These are phyloP conservation scores for Stephania japonica DNA, from an alignment of 164 flowering plant species.

Conservation along the genomic window DNA sequence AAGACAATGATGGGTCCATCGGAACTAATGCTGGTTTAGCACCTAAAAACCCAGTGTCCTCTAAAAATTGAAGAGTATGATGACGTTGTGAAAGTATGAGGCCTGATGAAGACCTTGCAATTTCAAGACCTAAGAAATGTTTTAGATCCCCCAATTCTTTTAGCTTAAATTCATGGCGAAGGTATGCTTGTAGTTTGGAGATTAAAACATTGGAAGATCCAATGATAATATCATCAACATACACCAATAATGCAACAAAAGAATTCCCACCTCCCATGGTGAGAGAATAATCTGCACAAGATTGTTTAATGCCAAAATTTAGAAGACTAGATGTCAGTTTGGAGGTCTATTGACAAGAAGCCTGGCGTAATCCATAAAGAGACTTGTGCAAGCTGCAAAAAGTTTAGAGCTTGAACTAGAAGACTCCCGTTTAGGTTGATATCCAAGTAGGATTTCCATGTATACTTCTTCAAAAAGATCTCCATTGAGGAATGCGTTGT, in stretches of 20 bases:
- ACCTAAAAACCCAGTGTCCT: background rate
- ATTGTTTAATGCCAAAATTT: background rate
- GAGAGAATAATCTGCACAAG: conserved; percentile 4
- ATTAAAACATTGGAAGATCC: background rate
- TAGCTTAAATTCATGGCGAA: conserved; percentile 1
- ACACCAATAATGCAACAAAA: conserved; percentile 5
- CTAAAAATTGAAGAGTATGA: background rate
- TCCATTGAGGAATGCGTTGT: background rate
- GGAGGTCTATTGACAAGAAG: background rate
- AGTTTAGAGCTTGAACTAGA: background rate
- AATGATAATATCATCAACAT: conserved; percentile 14
- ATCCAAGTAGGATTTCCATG: background rate
- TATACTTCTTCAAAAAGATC: conserved; percentile 1
- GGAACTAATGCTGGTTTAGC: background rate
- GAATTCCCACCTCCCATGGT: background rate
- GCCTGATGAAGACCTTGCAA: background rate
- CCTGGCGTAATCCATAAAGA: conserved; percentile 5
- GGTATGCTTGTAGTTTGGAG: no score
- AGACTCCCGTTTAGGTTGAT: background rate
- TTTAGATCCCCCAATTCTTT: background rate
- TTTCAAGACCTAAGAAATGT: conserved; percentile 4
- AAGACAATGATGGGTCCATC: background rate
- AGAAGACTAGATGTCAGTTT: background rate
- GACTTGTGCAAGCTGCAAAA: conserved; percentile 8
- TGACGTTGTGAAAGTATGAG: conserved; percentile 1